Evolutionary conservation across 495 filamentous ascomycete genomes (phyloP), one percentile per base, ranked within the genome.

Genomic region (Penicillium bialowiezense): DNA sequence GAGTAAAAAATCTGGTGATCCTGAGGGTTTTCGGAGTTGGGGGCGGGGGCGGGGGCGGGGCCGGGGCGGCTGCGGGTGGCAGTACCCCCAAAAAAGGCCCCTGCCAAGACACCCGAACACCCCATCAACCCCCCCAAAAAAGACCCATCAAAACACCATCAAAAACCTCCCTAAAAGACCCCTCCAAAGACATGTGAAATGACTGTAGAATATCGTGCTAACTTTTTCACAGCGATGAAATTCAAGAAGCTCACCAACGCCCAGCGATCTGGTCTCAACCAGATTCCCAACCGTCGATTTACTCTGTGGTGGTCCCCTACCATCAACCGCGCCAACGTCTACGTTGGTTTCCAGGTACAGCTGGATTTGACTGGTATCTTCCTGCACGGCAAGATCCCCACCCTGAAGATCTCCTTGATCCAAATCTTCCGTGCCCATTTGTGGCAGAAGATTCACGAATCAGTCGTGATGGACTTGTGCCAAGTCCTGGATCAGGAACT

Each of bases 381-480:
- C 83, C 80, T 99, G 59, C 95, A 99, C 77, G 95, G 95, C 56
- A 99, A 99, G 71, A 99, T 99, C 62, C 95, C 95, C 3, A 99
- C 95, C 0, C 68, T 99, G 42, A 99, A 99, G 78, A 99, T 99
- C 50, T 96, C 91, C 2, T 72, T 99, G 44, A 99, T 99, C 56
- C 95, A 99, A 70, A 99, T 99, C 55, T 99, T 99, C 88, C 88
- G 95, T 60, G 95, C 95, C 41, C 95, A 99, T 80, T 85, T 99
- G 78, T 99, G 95, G 95, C 95, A 99, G 69, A 99, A 99, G 78
- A 97, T 99, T 41, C 95, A 99, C 71, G 95, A 99, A 69, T 95
- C 90, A 19, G 93, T 99, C 7, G 92, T 97, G 23, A 99, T 99
- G 93, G 93, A 97, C 75, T 71, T 97, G 60, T 98, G 95, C 62